A percentile compares a stretch with the other conserved stretches of the same genome.
These are phyloP conservation scores for Entamoeba dispar DNA, from an alignment of 208 protist genomes.

Conservation along the genomic window DNA sequence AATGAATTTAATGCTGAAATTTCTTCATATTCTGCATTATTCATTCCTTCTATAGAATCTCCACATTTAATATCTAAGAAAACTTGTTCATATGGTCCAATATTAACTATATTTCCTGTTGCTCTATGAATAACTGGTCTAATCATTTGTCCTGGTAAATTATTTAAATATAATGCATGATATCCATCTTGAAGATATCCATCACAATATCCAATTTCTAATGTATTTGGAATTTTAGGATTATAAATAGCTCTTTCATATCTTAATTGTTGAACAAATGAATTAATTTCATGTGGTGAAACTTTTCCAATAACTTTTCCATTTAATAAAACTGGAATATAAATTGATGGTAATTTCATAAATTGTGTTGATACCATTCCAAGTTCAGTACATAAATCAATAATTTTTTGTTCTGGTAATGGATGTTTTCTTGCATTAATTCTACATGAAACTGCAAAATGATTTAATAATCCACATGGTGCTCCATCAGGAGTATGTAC, in stretches of 20 bases:
- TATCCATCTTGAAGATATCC: constrained; percentile 3
- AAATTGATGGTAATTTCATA: background rate
- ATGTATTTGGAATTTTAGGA: background rate
- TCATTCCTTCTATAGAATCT: constrained; percentile 48
- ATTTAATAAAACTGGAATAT: background rate
- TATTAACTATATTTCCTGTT: constrained; percentile 33
- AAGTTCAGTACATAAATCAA: background rate
- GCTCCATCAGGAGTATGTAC: constrained; percentile 98
- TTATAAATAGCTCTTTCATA: background rate
- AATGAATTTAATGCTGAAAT: constrained; percentile 74
- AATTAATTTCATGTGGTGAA: background rate
- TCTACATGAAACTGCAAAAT: constrained; percentile 52
- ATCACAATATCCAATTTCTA: background rate
- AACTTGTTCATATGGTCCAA: constrained; percentile 84
- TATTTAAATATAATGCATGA: constrained; percentile 56
- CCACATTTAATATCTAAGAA: constrained; percentile 80
- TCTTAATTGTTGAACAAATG: background rate
- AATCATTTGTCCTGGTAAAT: constrained; percentile 64
- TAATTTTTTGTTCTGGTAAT: background rate
- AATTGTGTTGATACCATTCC: background rate
- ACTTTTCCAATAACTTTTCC: background rate
- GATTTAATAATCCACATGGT: constrained; percentile 95
- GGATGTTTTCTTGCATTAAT: background rate
- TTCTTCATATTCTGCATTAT: constrained; percentile 70
- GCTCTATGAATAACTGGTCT: constrained; percentile 60